Percentiles rank a stretch among this genome's conserved stretches.
phyloP scores from a whole-genome alignment of 305 asterid genomes.

The Fraxinus latifolia region DNA sequence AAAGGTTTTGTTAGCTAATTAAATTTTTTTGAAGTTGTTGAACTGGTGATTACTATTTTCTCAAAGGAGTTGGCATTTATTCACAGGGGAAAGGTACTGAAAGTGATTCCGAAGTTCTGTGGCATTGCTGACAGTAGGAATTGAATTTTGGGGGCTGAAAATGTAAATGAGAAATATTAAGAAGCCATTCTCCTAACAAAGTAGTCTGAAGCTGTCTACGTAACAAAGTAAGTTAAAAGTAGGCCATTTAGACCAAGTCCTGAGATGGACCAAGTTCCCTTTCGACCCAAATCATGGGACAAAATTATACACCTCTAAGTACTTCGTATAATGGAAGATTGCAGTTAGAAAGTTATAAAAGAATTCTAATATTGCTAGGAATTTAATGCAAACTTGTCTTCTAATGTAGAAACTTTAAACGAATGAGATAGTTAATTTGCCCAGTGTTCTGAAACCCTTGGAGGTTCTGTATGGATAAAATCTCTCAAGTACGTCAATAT shows the following conservation, averaged over 20 bases:
- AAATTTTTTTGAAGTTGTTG: too few relatives aligned
- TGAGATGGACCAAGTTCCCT: too few relatives aligned
- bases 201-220: too few relatives aligned
- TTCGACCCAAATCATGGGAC: background rate
- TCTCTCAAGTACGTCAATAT: background rate
- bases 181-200: background rate
- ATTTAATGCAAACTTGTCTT: conserved; percentile 2
- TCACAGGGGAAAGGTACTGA: background rate
- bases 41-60: background rate
- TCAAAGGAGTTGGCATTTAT: conserved; percentile 4
- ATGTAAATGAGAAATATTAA: background rate
- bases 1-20: background rate
- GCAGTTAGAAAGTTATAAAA: conserved; percentile 6
- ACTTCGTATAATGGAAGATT: background rate
- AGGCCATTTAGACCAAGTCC: too few relatives aligned
- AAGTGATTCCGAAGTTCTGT: background rate
- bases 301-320: conserved; percentile 11
- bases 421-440: background rate
- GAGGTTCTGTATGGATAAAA: background rate
- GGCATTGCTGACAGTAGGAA: background rate
- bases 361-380: conserved; percentile 12
- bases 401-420: background rate
- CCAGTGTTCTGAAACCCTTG: background rate
- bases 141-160: background rate
- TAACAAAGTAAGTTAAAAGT: too few relatives aligned